Percentiles rank a stretch among this genome's conserved stretches.
Evolutionary conservation across 2,329 filamentous ascomycete species (phyloP).

Genomic region (Calonectria pseudoreteaudii): DNA sequence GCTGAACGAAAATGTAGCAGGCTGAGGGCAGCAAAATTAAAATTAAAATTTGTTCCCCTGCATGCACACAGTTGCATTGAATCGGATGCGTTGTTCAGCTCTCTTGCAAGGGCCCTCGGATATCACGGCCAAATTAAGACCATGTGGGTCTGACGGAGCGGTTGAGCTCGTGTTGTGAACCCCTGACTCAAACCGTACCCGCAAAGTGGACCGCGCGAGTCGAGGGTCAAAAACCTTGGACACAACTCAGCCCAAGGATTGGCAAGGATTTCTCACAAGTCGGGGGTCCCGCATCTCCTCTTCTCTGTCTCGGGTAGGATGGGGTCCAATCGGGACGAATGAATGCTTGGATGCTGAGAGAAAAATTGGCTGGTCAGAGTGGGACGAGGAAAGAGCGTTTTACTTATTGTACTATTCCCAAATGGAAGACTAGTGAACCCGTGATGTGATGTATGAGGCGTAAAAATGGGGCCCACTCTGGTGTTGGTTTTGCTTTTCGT

Average conservation of each 20-base stretch:
- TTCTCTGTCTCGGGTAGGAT: background rate
- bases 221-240: background rate
- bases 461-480: background rate
- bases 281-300: background rate
- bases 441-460: no score
- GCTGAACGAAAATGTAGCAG: background rate
- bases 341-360: background rate
- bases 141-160: background rate
- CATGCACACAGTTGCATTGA: background rate
- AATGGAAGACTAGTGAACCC: background rate
- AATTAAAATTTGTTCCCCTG: background rate
- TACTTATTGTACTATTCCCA: background rate
- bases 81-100: background rate
- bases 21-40: background rate
- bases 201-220: constrained; percentile 1
- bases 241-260: background rate
- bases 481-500: background rate
- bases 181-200: background rate
- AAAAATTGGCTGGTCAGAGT: background rate
- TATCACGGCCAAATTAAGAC: background rate
- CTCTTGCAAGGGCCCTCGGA: background rate
- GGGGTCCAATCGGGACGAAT: background rate
- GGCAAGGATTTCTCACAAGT: background rate
- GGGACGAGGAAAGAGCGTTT: background rate
- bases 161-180: background rate